phyloP scores from a whole-genome alignment of 805 yeast genomes.

The Zygosaccharomyces siamensis region DNA sequence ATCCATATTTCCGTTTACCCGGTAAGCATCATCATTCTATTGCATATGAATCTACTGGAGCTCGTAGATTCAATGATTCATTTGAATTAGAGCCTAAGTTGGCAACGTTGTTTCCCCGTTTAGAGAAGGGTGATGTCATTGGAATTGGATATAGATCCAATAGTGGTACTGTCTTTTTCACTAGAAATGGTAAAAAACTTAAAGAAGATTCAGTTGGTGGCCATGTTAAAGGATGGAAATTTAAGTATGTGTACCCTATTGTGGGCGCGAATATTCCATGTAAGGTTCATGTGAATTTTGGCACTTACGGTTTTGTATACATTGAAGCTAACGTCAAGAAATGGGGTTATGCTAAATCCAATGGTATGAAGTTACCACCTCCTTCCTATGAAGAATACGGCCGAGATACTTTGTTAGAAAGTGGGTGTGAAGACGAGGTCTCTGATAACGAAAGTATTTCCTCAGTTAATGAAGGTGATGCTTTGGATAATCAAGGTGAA shows the following conservation, averaged over 20 bases:
- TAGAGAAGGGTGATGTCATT: constrained; percentile 81
- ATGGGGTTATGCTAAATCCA: constrained; percentile 92
- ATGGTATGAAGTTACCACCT: constrained; percentile 87
- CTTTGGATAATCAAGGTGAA: constrained; percentile 28
- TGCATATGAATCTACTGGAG: constrained; percentile 84
- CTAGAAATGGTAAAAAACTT: constrained; percentile 88
- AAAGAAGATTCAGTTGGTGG: constrained; percentile 79
- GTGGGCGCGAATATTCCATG: constrained; percentile 83
- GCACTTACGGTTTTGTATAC: constrained; percentile 83
- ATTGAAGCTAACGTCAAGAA: constrained; percentile 91
- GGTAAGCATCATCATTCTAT: constrained; percentile 84
- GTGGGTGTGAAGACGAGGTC: constrained; percentile 49
- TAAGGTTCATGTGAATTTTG: constrained; percentile 80
- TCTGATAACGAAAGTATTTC: constrained; percentile 32
- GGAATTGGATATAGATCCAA: constrained; percentile 86
- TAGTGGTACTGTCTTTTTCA: constrained; percentile 84
- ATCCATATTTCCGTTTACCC: constrained; percentile 89
- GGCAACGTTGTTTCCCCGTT: constrained; percentile 50
- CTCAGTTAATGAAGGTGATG: constrained; percentile 24
- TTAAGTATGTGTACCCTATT: constrained; percentile 75
- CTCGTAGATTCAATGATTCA: constrained; percentile 74
- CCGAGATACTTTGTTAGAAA: constrained; percentile 71
- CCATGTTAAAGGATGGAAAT: constrained; percentile 65
- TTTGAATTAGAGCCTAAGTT: constrained; percentile 46
- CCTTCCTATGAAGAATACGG: constrained; percentile 83